Percentiles rank a stretch among this genome's conserved stretches.
Conservation (phyloP, 345 rosid species). For the Atalantia buxifolia region DNA sequence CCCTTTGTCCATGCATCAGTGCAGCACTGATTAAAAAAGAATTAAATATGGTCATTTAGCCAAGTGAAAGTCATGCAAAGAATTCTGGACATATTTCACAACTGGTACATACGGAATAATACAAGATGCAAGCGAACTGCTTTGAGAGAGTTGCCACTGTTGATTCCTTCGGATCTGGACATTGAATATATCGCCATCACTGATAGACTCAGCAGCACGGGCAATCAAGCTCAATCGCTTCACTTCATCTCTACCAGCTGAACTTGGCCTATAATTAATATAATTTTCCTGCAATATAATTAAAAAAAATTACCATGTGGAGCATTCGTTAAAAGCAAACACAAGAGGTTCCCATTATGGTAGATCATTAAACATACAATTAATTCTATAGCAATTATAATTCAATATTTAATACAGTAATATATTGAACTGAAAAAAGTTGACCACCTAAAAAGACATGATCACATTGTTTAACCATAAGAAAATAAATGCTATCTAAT, state of each 20-base stretch:
- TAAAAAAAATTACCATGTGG: not conserved
- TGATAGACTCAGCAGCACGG: constrained; percentile 91
- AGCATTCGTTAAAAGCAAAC: not conserved
- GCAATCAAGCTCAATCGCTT: constrained; percentile 77
- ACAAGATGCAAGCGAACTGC: constrained; percentile 71
- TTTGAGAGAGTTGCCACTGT: constrained; percentile 93
- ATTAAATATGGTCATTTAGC: not conserved
- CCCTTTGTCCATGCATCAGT: constrained; percentile 84
- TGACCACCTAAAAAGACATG: not conserved
- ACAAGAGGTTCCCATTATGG: not conserved
- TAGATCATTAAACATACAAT: not conserved
- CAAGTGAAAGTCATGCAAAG: constrained; percentile 9
- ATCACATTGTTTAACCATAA: not conserved
- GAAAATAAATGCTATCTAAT: not conserved
- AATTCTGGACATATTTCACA: not conserved
- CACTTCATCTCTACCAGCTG: constrained; percentile 65
- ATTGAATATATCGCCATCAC: constrained; percentile 85
- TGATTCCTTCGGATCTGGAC: constrained; percentile 93
- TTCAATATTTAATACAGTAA: not conserved
- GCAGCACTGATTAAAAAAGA: constrained; percentile 63
- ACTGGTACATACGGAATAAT: constrained; percentile 76
- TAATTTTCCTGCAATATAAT: constrained; percentile 77
- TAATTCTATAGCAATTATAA: not conserved
- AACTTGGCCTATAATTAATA: constrained; percentile 80
- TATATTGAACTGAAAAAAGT: not conserved